Evolutionary conservation across 345 rosid genomes (phyloP).

Genomic region (Anastatica hierochuntica): DNA sequence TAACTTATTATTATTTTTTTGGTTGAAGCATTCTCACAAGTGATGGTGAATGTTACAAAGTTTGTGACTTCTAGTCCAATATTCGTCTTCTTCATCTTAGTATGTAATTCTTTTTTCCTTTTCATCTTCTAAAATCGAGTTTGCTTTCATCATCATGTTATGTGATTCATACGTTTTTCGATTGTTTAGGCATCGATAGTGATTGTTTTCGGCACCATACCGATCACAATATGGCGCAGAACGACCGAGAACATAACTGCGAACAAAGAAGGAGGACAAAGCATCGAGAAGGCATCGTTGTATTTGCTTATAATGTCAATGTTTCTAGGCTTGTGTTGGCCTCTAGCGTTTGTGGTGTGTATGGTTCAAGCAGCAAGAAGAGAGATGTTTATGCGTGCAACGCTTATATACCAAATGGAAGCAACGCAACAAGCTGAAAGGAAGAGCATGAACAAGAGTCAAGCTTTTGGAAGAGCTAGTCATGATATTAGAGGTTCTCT

Average conservation of each 20-base stretch:
- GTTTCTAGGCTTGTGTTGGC: slow-evolving; percentile 23
- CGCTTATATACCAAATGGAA: slow-evolving; percentile 60
- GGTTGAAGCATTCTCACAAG: no score
- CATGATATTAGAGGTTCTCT: slow-evolving; percentile 67
- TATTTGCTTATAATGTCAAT: slow-evolving; percentile 12
- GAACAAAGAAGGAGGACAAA: slow-evolving; percentile 8
- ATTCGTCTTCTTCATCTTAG: not conserved
- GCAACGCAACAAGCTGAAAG: slow-evolving; percentile 63
- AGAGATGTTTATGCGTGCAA: slow-evolving; percentile 41
- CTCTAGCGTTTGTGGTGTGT: slow-evolving; percentile 28
- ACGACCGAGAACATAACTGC: slow-evolving; percentile 18
- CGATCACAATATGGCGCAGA: slow-evolving; percentile 7
- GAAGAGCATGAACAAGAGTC: slow-evolving; percentile 69
- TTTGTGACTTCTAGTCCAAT: slow-evolving; percentile 1
- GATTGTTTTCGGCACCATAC: slow-evolving; percentile 3
- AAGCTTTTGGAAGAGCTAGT: slow-evolving; percentile 60
- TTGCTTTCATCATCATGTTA: no score
- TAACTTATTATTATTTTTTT: no score
- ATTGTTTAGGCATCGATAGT: not conserved
- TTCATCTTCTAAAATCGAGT: no score
- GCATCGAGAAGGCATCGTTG: slow-evolving; percentile 1
- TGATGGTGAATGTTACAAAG: slow-evolving; percentile 1
- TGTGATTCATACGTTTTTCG: not conserved
- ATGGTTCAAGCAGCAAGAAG: slow-evolving; percentile 32
- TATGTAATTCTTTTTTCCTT: not conserved